Evolutionary conservation across 2,329 filamentous ascomycete species (phyloP).

Genomic region (Aspergillus phoenicis): DNA sequence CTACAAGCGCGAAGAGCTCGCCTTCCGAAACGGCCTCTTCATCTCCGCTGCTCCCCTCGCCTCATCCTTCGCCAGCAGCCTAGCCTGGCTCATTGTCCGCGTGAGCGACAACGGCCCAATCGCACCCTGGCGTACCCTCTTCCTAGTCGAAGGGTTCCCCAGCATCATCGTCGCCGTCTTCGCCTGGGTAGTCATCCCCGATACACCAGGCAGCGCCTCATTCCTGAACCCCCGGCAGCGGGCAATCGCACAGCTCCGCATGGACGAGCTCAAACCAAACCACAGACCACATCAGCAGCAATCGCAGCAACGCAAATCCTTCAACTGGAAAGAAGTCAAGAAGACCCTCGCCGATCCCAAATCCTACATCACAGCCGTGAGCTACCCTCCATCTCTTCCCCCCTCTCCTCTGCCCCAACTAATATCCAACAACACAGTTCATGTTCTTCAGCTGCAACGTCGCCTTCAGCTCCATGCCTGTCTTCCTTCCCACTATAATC

Average conservation of each 20-base stretch:
- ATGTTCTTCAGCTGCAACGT: constrained; percentile 91
- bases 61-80: constrained; percentile 70
- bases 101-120: constrained; percentile 67
- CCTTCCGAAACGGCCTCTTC: constrained; percentile 82
- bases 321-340: constrained; percentile 61
- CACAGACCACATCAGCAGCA: constrained; percentile 19
- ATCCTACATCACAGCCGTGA: constrained; percentile 69
- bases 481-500: constrained; percentile 83
- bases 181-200: constrained; percentile 75
- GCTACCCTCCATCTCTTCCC: constrained; percentile 15
- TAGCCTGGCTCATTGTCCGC: constrained; percentile 76
- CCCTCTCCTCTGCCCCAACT: too few relatives aligned
- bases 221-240: constrained; percentile 67
- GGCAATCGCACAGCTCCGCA: constrained; percentile 70
- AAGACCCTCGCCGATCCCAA: constrained; percentile 66
- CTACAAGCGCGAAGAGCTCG: constrained; percentile 70
- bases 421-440: constrained; percentile 35
- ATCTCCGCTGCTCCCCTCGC: constrained; percentile 71
- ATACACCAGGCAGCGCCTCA: constrained; percentile 67
- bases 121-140: constrained; percentile 82
- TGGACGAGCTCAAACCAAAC: constrained; percentile 55
- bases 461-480: constrained; percentile 82
- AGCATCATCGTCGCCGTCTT: constrained; percentile 73
- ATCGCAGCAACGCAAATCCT: constrained; percentile 23
- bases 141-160: constrained; percentile 82